These are phyloP conservation scores for Erythrophleum ivorense DNA, from an alignment of 331 rosid genomes.

Conservation along the genomic window DNA sequence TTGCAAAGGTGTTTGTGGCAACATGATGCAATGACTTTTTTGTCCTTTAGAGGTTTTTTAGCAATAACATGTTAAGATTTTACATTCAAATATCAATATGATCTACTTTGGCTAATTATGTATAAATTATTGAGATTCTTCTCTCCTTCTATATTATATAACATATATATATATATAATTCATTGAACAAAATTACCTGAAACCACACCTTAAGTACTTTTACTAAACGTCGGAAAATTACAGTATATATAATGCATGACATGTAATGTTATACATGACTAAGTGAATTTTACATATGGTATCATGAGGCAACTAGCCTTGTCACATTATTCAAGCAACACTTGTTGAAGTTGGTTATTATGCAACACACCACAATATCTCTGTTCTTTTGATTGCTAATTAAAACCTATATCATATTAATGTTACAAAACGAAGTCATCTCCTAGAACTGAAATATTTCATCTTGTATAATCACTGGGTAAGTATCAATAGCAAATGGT, in stretches of 20 bases:
- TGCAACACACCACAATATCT: background rate
- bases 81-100: too few relatives aligned
- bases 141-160: too few relatives aligned
- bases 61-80: too few relatives aligned
- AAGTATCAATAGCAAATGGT: slow-evolving; percentile 49
- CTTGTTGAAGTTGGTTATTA: background rate
- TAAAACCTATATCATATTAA: slow-evolving; percentile 6
- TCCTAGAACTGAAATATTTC: slow-evolving; percentile 58
- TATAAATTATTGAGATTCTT: too few relatives aligned
- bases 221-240: background rate
- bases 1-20: too few relatives aligned
- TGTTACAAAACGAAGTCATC: slow-evolving; percentile 12
- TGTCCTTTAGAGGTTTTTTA: too few relatives aligned
- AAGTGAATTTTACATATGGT: too few relatives aligned
- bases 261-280: background rate
- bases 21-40: too few relatives aligned
- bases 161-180: too few relatives aligned
- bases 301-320: background rate
- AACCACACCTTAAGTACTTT: background rate
- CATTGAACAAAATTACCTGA: too few relatives aligned
- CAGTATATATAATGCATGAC: background rate
- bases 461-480: slow-evolving; percentile 62
- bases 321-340: slow-evolving; percentile 1
- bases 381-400: background rate
- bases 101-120: too few relatives aligned